Percentiles rank a stretch among this genome's conserved stretches.
Conservation (phyloP, 1,139 yeast genomes). For the Magnusiomyces ingens region DNA sequence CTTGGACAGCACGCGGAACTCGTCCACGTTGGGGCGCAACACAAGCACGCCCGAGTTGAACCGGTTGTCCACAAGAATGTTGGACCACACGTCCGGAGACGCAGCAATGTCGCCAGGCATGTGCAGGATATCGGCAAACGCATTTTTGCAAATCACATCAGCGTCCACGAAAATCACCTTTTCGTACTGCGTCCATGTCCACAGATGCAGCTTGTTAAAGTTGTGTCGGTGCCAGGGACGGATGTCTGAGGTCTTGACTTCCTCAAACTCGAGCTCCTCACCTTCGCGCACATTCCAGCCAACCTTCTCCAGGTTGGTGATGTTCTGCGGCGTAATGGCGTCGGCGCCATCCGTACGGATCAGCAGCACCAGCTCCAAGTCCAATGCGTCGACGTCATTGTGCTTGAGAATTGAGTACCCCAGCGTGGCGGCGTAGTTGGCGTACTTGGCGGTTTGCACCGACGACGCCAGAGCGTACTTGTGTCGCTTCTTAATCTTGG, state of each 20-base stretch:
- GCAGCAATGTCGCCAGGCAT: conserved; percentile 25
- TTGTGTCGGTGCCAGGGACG: conserved; percentile 24
- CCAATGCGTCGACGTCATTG: conserved; percentile 22
- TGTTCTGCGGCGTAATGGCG: conserved; percentile 22
- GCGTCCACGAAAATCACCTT: conserved; percentile 25
- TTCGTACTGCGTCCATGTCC: conserved; percentile 26
- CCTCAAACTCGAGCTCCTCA: conserved; percentile 22
- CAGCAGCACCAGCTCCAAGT: conserved; percentile 22
- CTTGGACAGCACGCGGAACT: conserved; percentile 19
- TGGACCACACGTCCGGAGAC: conserved; percentile 24
- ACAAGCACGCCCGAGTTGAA: conserved; percentile 24
- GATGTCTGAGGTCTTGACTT: conserved; percentile 20
- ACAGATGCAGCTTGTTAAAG: conserved; percentile 23
- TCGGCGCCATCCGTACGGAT: conserved; percentile 23
- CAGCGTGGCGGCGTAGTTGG: conserved; percentile 21
- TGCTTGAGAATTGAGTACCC: conserved; percentile 22
- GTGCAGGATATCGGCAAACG: conserved; percentile 21
- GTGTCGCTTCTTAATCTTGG: background rate
- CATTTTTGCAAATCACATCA: conserved; percentile 23
- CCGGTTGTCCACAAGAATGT: conserved; percentile 19
- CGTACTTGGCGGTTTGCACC: conserved; percentile 22
- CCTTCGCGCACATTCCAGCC: conserved; percentile 23
- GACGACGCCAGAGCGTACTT: conserved; percentile 20
- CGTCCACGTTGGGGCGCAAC: conserved; percentile 23
- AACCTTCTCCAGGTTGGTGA: conserved; percentile 20